These are phyloP conservation scores for Penicillium paradoxum DNA, from an alignment of 495 filamentous ascomycete genomes.

Conservation along the genomic window DNA sequence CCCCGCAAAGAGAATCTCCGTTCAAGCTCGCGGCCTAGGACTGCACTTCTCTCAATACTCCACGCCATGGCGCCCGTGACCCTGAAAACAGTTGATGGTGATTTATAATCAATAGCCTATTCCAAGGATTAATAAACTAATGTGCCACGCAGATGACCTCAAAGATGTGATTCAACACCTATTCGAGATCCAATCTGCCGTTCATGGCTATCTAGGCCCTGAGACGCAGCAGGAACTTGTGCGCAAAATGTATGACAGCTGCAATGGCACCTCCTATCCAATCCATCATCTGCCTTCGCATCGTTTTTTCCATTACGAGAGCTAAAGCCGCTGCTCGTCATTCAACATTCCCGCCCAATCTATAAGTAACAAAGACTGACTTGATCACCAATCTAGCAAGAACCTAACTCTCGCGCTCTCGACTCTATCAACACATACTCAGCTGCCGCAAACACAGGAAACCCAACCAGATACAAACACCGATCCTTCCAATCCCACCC, in stretches of 20 bases:
- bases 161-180: conserved; percentile 74
- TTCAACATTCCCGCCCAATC: not conserved
- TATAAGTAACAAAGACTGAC: not conserved
- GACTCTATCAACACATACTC: conserved; percentile 40
- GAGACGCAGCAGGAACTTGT: conserved; percentile 58
- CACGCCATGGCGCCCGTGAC: conserved; percentile 41
- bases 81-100: conserved; percentile 48
- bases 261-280: conserved; percentile 7
- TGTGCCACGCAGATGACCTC: conserved; percentile 31
- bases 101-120: conserved; percentile 8
- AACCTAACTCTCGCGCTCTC: conserved; percentile 39
- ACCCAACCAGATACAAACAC: conserved; percentile 32
- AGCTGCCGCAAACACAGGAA: conserved; percentile 20
- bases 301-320: not conserved
- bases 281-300: conserved; percentile 13
- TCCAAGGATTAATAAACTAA: conserved; percentile 4
- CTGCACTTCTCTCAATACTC: not conserved
- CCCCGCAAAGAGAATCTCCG: conserved; percentile 9
- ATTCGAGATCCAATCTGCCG: conserved; percentile 72
- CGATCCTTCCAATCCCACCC: conserved; percentile 43
- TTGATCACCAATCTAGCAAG: conserved; percentile 26
- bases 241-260: conserved; percentile 52
- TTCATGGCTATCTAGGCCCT: conserved; percentile 64
- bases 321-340: not conserved
- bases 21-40: not conserved